phyloP scores from a whole-genome alignment of 2,329 filamentous ascomycete species.

The Fusarium anguioides region DNA sequence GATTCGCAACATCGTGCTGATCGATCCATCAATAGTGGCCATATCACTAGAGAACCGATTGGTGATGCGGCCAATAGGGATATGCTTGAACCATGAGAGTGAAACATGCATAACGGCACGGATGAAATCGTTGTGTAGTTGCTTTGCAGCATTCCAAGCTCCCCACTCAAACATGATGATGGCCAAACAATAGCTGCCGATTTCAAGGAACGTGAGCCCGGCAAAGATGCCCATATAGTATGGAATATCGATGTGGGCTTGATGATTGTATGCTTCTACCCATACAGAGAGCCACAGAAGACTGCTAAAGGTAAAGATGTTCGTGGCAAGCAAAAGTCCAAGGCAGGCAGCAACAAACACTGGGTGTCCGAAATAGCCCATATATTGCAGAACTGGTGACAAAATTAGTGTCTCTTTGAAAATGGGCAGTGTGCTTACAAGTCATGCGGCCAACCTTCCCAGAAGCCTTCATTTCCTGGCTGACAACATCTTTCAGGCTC shows the following conservation, averaged over 20 bases:
- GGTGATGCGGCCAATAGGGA: slow-evolving; percentile 63
- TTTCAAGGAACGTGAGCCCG: slow-evolving; percentile 56
- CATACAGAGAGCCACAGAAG: slow-evolving; percentile 64
- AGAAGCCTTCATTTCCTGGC: slow-evolving; percentile 60
- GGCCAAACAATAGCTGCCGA: slow-evolving; percentile 55
- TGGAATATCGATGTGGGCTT: slow-evolving; percentile 56
- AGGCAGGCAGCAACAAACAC: slow-evolving; percentile 56
- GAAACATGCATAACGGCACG: slow-evolving; percentile 64
- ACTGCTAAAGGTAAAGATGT: slow-evolving; percentile 56
- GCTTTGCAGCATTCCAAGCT: slow-evolving; percentile 66
- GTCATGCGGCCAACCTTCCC: slow-evolving; percentile 58
- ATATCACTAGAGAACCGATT: slow-evolving; percentile 69
- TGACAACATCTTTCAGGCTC: slow-evolving; percentile 55
- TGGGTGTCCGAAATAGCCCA: slow-evolving; percentile 62
- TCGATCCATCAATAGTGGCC: slow-evolving; percentile 62
- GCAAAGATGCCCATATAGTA: slow-evolving; percentile 67
- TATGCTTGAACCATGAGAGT: slow-evolving; percentile 66
- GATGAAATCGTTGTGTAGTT: slow-evolving; percentile 64
- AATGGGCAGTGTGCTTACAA: slow-evolving; percentile 48
- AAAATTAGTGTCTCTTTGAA: slow-evolving; percentile 17
- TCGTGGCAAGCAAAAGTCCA: slow-evolving; percentile 54
- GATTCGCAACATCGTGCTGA: slow-evolving; percentile 58
- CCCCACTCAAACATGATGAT: slow-evolving; percentile 64
- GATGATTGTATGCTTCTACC: slow-evolving; percentile 62
- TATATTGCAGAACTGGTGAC: slow-evolving; percentile 59